A percentile compares a stretch with the other conserved stretches of the same genome.
Evolutionary conservation across 164 flowering plant genomes (phyloP).

Genomic region (Magnolia sinica): DNA sequence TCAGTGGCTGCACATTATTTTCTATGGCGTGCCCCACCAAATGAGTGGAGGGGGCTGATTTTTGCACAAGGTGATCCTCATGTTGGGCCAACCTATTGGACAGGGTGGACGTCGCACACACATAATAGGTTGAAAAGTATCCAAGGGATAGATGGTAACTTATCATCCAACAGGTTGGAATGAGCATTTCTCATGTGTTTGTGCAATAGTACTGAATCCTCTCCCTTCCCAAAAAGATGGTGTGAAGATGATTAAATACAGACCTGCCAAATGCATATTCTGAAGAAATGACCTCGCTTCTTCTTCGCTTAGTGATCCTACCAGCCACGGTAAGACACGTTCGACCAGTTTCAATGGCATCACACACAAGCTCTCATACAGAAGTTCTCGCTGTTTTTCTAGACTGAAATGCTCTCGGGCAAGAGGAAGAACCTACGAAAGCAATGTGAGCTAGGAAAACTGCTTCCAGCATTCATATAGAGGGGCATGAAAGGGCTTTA

Average conservation of each 20-base stretch:
- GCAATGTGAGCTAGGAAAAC: conserved; percentile 6
- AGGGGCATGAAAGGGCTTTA: not conserved
- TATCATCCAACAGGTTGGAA: too few species aligned
- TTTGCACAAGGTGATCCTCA: too few species aligned
- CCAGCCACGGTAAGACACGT: conserved; percentile 90
- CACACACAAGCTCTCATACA: conserved; percentile 78
- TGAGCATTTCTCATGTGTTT: too few species aligned
- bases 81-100: too few species aligned
- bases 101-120: too few species aligned
- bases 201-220: not conserved
- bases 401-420: conserved; percentile 69
- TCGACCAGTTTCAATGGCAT: conserved; percentile 92
- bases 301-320: conserved; percentile 61
- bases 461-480: not conserved
- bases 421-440: conserved; percentile 81
- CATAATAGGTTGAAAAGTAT: too few species aligned
- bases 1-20: too few species aligned
- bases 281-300: conserved; percentile 69
- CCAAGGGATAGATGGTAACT: too few species aligned
- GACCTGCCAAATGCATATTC: conserved; percentile 90
- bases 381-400: conserved; percentile 69
- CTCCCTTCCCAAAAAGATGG: not conserved
- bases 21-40: too few species aligned
- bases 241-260: not conserved
- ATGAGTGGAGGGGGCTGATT: too few species aligned